Evolutionary conservation across 805 yeast species (phyloP).

Genomic region (Kodamaea fukazawae): DNA sequence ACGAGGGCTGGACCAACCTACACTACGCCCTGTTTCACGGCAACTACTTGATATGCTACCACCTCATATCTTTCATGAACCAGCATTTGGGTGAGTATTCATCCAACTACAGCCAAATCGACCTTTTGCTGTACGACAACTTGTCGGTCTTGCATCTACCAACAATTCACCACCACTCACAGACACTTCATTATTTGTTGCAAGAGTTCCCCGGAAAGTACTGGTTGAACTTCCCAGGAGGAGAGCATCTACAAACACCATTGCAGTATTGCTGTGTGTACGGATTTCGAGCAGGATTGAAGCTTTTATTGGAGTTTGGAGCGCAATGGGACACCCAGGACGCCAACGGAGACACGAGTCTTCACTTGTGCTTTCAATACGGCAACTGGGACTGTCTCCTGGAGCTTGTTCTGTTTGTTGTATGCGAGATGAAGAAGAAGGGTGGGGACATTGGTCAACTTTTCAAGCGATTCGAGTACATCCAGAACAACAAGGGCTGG

Average conservation of each 20-base stretch:
- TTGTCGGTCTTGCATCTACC: constrained; percentile 74
- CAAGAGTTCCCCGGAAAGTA: constrained; percentile 40
- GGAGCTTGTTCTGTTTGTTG: constrained; percentile 20
- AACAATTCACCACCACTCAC: constrained; percentile 55
- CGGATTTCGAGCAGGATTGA: constrained; percentile 63
- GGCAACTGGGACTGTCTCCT: constrained; percentile 55
- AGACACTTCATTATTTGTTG: constrained; percentile 68
- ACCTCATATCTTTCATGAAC: constrained; percentile 46
- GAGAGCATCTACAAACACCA: constrained; percentile 51
- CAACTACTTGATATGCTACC: constrained; percentile 63
- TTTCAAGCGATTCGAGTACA: constrained; percentile 47
- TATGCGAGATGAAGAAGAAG: background rate
- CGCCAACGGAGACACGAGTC: constrained; percentile 33
- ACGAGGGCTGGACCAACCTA: constrained; percentile 77
- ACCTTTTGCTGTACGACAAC: constrained; percentile 48
- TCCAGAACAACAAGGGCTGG: constrained; percentile 61
- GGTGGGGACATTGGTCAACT: constrained; percentile 13
- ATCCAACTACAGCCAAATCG: constrained; percentile 20
- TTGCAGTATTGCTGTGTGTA: constrained; percentile 63
- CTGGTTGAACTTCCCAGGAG: constrained; percentile 57
- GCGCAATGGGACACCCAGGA: constrained; percentile 45
- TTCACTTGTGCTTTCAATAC: constrained; percentile 51
- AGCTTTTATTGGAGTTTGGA: constrained; percentile 65
- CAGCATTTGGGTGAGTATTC: constrained; percentile 20
- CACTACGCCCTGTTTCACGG: constrained; percentile 82